A percentile compares a stretch with the other conserved stretches of the same genome.
These are phyloP conservation scores for Linderniella brevidens DNA, from an alignment of 257 asterid genomes.

Conservation along the genomic window DNA sequence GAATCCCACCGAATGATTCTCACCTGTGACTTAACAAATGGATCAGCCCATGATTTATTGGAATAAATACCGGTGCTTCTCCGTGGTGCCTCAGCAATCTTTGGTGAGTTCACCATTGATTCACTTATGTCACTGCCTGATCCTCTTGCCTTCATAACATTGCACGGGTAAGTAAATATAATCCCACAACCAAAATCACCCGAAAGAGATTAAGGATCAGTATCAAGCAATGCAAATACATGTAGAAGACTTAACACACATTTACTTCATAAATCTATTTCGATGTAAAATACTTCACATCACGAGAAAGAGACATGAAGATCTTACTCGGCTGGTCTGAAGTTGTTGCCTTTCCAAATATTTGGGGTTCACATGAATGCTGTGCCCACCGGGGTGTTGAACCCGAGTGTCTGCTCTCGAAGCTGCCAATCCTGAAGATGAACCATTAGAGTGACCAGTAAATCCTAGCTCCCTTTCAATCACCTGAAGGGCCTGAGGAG, in stretches of 20 bases:
- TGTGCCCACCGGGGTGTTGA: slow-evolving; percentile 31
- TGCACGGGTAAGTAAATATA: slow-evolving; percentile 9
- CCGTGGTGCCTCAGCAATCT: slow-evolving; percentile 25
- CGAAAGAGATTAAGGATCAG: background rate
- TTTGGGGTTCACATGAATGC: slow-evolving; percentile 72
- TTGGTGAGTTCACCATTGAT: slow-evolving; percentile 14
- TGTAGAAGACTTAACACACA: background rate
- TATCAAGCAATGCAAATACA: background rate
- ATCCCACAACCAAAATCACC: slow-evolving; percentile 1
- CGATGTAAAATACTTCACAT: background rate
- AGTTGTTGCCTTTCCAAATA: slow-evolving; percentile 49
- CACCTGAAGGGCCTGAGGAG: slow-evolving; percentile 34
- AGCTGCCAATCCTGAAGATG: slow-evolving; percentile 25
- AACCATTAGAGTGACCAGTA: slow-evolving; percentile 26
- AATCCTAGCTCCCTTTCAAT: slow-evolving; percentile 68
- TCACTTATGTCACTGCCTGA: slow-evolving; percentile 18
- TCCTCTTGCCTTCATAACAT: slow-evolving; percentile 26
- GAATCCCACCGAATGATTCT: background rate
- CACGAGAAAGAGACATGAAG: background rate
- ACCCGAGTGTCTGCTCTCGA: slow-evolving; percentile 33
- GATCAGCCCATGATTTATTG: slow-evolving; percentile 27
- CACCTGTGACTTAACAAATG: slow-evolving; percentile 22
- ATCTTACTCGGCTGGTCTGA: slow-evolving; percentile 35
- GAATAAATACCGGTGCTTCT: slow-evolving; percentile 21
- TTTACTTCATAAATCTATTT: background rate